Conservation (phyloP, 2,329 filamentous ascomycete genomes). For the Arthrobotrys conoides region DNA sequence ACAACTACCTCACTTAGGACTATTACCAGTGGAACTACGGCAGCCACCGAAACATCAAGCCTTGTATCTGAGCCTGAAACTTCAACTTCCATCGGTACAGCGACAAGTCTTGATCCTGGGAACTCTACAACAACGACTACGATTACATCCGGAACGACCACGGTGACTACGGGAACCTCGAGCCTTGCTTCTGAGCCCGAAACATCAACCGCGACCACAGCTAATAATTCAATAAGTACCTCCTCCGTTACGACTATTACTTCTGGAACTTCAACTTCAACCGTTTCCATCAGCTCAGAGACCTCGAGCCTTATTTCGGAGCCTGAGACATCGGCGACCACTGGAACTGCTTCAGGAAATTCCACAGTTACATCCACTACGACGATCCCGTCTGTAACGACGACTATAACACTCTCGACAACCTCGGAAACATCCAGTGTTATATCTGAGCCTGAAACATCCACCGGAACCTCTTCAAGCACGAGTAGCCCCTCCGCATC, state of each 20-base stretch:
- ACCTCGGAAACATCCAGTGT: conserved; percentile 7
- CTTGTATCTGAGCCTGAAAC: conserved; percentile 30
- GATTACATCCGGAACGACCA: no score
- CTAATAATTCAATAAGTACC: background rate
- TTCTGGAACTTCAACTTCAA: background rate
- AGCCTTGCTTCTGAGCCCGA: conserved; percentile 17
- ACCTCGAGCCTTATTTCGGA: conserved; percentile 21
- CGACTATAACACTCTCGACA: background rate
- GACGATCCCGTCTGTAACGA: background rate
- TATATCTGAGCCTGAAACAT: conserved; percentile 15
- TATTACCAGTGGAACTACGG: no score
- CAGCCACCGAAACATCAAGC: background rate
- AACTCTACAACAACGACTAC: conserved; percentile 18
- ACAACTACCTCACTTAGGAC: no score
- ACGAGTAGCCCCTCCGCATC: no score
- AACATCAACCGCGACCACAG: conserved; percentile 9
- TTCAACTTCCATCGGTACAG: background rate
- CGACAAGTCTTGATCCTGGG: background rate
- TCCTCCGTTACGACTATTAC: background rate
- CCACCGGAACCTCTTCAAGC: conserved; percentile 30
- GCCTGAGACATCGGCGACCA: background rate
- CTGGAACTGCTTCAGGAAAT: background rate
- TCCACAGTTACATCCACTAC: background rate
- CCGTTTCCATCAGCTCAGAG: background rate
- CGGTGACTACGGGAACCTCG: background rate